phyloP scores from a whole-genome alignment of 2,329 filamentous ascomycete species.

The Ophiocordyceps australis region DNA sequence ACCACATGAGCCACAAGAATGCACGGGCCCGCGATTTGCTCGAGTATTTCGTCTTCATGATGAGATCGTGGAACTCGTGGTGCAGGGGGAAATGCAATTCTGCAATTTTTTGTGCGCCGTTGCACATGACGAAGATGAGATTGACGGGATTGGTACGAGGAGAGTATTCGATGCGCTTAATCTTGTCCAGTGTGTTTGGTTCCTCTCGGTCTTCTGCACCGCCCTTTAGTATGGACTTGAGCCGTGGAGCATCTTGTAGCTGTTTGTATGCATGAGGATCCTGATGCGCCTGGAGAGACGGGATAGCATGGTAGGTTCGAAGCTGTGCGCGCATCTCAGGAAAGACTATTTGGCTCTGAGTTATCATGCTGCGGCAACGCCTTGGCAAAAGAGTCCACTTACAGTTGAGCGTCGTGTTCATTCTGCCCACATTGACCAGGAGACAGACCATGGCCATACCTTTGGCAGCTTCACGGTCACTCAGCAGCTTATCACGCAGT shows the following conservation, averaged over 20 bases:
- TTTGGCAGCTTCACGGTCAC: slow-evolving; percentile 78
- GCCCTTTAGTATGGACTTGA: slow-evolving; percentile 95
- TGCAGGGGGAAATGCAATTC: slow-evolving; percentile 77
- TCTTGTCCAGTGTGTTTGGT: slow-evolving; percentile 66
- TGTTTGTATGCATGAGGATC: slow-evolving; percentile 96
- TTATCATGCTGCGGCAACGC: slow-evolving; percentile 1
- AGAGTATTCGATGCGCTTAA: slow-evolving; percentile 44
- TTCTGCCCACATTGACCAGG: slow-evolving; percentile 88
- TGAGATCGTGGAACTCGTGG: slow-evolving; percentile 86
- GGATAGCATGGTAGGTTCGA: slow-evolving; percentile 94
- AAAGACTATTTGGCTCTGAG: slow-evolving; percentile 49
- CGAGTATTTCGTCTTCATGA: slow-evolving; percentile 75
- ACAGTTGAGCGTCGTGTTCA: slow-evolving; percentile 99
- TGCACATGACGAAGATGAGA: slow-evolving; percentile 84
- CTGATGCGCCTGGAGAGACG: slow-evolving; percentile 84
- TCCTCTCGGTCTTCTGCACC: slow-evolving; percentile 81
- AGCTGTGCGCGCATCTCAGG: slow-evolving; percentile 97
- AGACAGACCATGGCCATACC: slow-evolving; percentile 99
- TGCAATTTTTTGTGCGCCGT: slow-evolving; percentile 78
- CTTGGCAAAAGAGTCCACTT: slow-evolving; percentile 13
- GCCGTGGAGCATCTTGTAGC: slow-evolving; percentile 81
- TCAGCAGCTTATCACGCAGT: slow-evolving; percentile 86
- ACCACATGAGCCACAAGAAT: slow-evolving; percentile 98
- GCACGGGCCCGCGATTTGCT: slow-evolving; percentile 71
- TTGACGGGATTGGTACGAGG: slow-evolving; percentile 91